These are phyloP conservation scores for Phanerochaete sordida DNA, from an alignment of 768 basidiomycete species.

Conservation along the genomic window DNA sequence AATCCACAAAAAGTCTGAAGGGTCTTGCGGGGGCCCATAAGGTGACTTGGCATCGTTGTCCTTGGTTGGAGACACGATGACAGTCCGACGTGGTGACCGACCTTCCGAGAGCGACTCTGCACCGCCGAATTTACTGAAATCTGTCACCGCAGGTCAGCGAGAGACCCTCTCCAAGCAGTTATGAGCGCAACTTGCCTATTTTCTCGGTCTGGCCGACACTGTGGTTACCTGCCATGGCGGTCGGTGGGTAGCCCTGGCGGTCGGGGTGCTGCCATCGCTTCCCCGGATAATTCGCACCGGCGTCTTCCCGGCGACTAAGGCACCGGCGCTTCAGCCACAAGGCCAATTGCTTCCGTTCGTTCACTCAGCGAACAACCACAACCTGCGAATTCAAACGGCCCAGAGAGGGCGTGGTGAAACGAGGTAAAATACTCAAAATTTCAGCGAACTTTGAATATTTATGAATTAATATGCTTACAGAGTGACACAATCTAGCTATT, in stretches of 20 bases:
- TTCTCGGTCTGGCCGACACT: neutral
- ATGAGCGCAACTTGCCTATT: constrained; percentile 3
- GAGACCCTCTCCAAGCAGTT: neutral
- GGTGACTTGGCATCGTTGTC: constrained; percentile 40
- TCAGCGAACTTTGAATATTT: too few relatives aligned
- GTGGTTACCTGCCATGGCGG: neutral
- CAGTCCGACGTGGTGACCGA: constrained; percentile 32
- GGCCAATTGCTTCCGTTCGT: too few relatives aligned
- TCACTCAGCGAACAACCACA: too few relatives aligned
- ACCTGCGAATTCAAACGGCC: too few relatives aligned
- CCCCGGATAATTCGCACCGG: neutral
- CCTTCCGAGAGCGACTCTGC: constrained; percentile 72
- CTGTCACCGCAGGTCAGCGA: constrained; percentile 30
- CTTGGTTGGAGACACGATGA: constrained; percentile 45
- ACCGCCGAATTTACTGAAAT: constrained; percentile 80
- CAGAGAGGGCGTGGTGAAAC: too few relatives aligned
- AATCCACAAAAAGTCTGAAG: constrained; percentile 89
- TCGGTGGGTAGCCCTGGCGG: neutral
- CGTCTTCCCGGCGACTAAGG: neutral
- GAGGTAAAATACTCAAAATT: too few relatives aligned
- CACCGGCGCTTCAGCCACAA: too few relatives aligned
- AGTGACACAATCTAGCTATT: too few relatives aligned
- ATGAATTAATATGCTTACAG: too few relatives aligned
- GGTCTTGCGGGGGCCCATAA: constrained; percentile 63
- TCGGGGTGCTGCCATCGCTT: too few relatives aligned